Evolutionary conservation across 768 basidiomycete species (phyloP), one percentile per base, ranked within the genome.

Genomic region (Brasilioporus rufonigricans): DNA sequence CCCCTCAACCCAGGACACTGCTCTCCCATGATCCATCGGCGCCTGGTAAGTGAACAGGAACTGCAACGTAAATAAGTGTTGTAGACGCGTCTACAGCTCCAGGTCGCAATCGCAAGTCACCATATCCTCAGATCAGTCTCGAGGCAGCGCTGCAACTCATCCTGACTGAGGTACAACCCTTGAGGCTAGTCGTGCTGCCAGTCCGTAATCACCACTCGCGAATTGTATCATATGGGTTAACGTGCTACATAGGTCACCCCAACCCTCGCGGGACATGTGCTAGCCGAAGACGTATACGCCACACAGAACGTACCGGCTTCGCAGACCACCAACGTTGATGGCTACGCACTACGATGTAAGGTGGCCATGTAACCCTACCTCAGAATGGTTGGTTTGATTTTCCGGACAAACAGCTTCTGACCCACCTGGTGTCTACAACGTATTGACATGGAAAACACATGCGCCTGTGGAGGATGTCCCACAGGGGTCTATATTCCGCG

Each of bases 291-390:
- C 53, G 82, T 94, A 4, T 72, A 76, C 56, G 85, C 91, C 5
- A 73, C 81, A 1, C 75, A 80, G 31, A 74, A 89, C 62, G 79
- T 89, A 0, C 93, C 93, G 3, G 65, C 68, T 4, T 79, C 79
- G 2, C 68, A 75, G 18, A 91, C 89, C 1, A 93, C 93, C 6
- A 94, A 84, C 60, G 91, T 93, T 12, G 93, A 95, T 67, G 93
- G 93, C 1, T 96, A 96, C 65, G 93, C 93, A 5, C 69, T 94
- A 1, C 76, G 82, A 55, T 84, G 89, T 90, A 62, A 57, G 80
- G 58, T 4, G 23, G 23, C 12, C 7, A 9, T 48, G n/a, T 33
- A 14, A 50, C 18, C 13, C 27, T 32, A 19, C 5, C 10, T 21
- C 41, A 3, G 18, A 35, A 47, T 46, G 27, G 12, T 46, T 23